Percentiles rank a stretch among this genome's conserved stretches.
phyloP scores from a whole-genome alignment of 441 rosid species.

The Croton laevigatus region DNA sequence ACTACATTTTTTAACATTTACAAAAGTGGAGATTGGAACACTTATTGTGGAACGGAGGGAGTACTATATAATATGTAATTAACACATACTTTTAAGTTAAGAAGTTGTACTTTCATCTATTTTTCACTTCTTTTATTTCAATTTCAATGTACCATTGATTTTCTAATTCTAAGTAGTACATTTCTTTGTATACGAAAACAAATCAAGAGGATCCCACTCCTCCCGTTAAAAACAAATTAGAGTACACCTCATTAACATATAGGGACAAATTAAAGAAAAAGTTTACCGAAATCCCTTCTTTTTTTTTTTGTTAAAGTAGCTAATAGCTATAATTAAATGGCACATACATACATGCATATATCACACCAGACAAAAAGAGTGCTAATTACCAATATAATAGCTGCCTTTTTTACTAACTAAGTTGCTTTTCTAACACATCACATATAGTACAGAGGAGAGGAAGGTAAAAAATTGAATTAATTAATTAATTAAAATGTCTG shows the following conservation, averaged over 20 bases:
- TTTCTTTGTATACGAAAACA: constrained; percentile 5
- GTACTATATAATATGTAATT: too few relatives aligned
- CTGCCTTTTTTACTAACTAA: constrained; percentile 1
- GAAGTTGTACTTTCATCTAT: not conserved
- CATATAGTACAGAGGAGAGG: too few relatives aligned
- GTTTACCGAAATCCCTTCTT: too few relatives aligned
- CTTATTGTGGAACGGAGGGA: too few relatives aligned
- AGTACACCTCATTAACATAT: constrained; percentile 16
- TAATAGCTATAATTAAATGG: not conserved
- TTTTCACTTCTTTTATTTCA: not conserved
- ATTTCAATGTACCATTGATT: not conserved
- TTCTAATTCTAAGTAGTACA: constrained; percentile 14
- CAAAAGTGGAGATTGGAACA: too few relatives aligned
- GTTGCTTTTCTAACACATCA: constrained; percentile 20
- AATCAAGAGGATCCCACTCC: constrained; percentile 18
- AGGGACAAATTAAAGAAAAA: constrained; percentile 7
- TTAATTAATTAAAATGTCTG: constrained; percentile 34
- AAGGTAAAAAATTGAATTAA: constrained; percentile 12
- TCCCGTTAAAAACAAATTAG: not conserved
- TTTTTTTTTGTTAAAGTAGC: too few relatives aligned
- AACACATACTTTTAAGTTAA: not conserved
- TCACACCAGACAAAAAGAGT: constrained; percentile 26
- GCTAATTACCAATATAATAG: constrained; percentile 1
- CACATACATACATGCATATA: constrained; percentile 2
- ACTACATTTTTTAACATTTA: too few relatives aligned